These are phyloP conservation scores for Globisporangium mamillatum DNA, from an alignment of 352 stramenopile genomes.

Conservation along the genomic window DNA sequence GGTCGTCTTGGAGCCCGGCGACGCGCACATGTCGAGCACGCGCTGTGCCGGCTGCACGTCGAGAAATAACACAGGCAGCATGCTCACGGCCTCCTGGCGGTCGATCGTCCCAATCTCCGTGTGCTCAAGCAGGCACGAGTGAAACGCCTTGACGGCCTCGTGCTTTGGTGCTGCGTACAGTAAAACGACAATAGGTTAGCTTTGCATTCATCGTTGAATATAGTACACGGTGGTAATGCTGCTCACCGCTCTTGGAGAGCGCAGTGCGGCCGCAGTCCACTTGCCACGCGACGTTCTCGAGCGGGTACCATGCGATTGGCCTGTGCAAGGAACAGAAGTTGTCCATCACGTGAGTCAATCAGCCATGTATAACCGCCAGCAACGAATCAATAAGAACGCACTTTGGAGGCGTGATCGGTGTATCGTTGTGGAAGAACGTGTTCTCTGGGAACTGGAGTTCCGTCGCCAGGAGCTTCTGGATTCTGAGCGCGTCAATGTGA, in stretches of 20 bases:
- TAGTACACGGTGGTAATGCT: neutral
- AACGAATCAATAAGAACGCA: slow-evolving; percentile 19
- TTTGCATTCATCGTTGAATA: neutral
- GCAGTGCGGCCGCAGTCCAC: slow-evolving; percentile 78
- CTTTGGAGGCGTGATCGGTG: slow-evolving; percentile 63
- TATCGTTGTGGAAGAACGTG: slow-evolving; percentile 48
- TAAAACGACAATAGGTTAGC: neutral
- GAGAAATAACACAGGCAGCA: slow-evolving; percentile 98
- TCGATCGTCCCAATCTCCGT: slow-evolving; percentile 92
- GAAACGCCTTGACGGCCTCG: slow-evolving; percentile 84
- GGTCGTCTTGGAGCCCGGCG: slow-evolving; percentile 98
- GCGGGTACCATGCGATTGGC: slow-evolving; percentile 75
- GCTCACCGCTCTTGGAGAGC: slow-evolving; percentile 73
- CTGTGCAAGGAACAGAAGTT: slow-evolving; percentile 18
- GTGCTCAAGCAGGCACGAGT: slow-evolving; percentile 92
- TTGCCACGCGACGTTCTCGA: slow-evolving; percentile 77
- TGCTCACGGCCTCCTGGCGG: slow-evolving; percentile 97
- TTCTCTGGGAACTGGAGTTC: slow-evolving; percentile 58
- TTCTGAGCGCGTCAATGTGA: slow-evolving; percentile 19
- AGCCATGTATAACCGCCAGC: neutral
- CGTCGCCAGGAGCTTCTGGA: slow-evolving; percentile 46
- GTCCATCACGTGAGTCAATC: neutral
- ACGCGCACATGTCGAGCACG: slow-evolving; percentile 90
- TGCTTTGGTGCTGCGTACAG: slow-evolving; percentile 59
- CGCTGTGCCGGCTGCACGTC: slow-evolving; percentile 85